Base-by-base conservation (phyloP, 2,329 filamentous ascomycete genomes). In the Talaromyces sp. region DNA sequence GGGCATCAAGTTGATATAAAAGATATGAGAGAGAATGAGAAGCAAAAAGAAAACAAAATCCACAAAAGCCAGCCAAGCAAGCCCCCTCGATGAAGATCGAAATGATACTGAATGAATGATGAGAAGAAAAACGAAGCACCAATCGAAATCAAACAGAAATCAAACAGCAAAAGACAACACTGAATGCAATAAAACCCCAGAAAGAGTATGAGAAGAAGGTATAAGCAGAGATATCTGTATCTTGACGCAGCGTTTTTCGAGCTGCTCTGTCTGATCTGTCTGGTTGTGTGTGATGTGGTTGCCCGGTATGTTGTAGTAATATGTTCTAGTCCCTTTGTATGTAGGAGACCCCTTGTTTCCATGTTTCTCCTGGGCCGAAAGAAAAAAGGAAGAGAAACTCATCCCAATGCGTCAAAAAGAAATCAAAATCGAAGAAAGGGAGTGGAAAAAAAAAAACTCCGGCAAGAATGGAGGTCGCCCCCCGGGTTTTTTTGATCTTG, bases 381-480 rank as follows among this genome's bases (percentile, higher is more conserved):
- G 45, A 53, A 29, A 61, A 5, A 36, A 15, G 43, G n/a, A 34
- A 58, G 56, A 58, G 56, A 60, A 66, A 31, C 63, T 40, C 31
- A 29, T 43, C 51, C 25, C 51, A 56, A 56, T 47, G 51, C 51
- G 51, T 36, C 19, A 31, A 54, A 22, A 58, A 31, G 45, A 31
- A 25, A 31, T 22, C 58, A 43, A 59, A 54, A 49, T 15, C 43
- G 58, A 53, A 45, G 22, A 58, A 63, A 66, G 2, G 38, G 53
- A 66, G 61, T 22, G 63, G n/a, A 60, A 8, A 47, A 40, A 17
- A 65, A 64, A 49, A 64, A 66, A 58, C 53, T 59, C 64, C 59
- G 56, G 64, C 64, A 66, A 62, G 64, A 27, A 58, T 63, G 60
- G 61, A 59, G 64, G 64, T 66, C 64, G 64, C 64, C 64, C 64